These are phyloP conservation scores for Agarophyton chilense DNA, from an alignment of 23 red algal species.

Conservation along the genomic window DNA sequence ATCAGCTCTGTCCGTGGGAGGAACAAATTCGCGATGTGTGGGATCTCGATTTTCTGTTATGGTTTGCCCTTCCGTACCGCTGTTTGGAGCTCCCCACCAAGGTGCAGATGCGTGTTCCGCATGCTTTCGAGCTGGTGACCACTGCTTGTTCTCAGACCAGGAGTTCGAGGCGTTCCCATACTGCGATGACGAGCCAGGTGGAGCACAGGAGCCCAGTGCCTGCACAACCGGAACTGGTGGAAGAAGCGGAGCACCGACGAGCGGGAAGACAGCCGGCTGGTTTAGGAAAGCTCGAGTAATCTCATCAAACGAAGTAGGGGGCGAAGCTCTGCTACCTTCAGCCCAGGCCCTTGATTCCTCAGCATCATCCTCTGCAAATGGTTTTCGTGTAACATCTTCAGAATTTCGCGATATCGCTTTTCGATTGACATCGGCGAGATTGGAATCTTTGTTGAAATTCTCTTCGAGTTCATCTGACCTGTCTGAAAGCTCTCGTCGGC, in stretches of 20 bases:
- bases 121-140: neutral
- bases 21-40: slow-evolving; percentile 6
- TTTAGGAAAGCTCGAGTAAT: slow-evolving; percentile 69
- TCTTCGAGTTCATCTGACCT: neutral
- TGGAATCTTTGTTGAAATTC: neutral
- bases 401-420: neutral
- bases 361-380: slow-evolving; percentile 17
- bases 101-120: neutral
- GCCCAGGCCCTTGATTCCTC: slow-evolving; percentile 62
- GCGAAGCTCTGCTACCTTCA: slow-evolving; percentile 7
- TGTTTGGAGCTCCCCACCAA: slow-evolving; percentile 16
- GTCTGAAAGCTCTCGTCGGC: neutral
- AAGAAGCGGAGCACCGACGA: slow-evolving; percentile 60
- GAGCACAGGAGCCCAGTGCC: neutral
- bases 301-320: slow-evolving; percentile 55
- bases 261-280: slow-evolving; percentile 55
- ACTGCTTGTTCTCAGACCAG: slow-evolving; percentile 36
- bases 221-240: slow-evolving; percentile 54
- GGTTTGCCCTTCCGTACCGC: neutral
- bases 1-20: neutral
- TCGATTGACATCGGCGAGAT: neutral
- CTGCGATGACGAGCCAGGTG: neutral
- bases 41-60: neutral
- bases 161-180: slow-evolving; percentile 11
- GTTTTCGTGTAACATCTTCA: neutral